Base-by-base conservation (phyloP, 2,329 filamentous ascomycete genomes). In the Rhytidhysteron rufulum region DNA sequence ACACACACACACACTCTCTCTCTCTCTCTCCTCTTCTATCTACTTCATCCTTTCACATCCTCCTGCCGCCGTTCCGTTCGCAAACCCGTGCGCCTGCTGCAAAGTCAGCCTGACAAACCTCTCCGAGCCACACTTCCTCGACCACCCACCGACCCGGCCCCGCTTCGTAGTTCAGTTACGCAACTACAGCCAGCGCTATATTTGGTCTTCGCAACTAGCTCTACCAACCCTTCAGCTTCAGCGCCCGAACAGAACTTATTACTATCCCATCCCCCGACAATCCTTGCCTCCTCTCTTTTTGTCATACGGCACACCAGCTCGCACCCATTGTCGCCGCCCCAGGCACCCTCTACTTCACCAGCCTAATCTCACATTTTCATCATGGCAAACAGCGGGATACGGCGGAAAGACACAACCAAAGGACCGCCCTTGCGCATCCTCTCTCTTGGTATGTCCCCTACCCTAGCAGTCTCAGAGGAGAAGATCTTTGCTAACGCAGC, bases 341-440 rank as follows among this genome's bases (percentile, higher is more conserved):
- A n/a, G 8, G 13, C 4, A 30, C 8, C n/a, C 13, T 22, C 20
- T 15, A 36, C 34, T 15, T 15, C 18, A 36, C 18, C 15, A 11
- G 15, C 24, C 27, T n/a, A 16, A 30, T 16, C 13, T 30, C 13
- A 16, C 27, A 10, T 18, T 18, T 38, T 32, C 35, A 52, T 39
- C 39, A 66, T 66, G 62, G 49, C 60, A 30, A 53, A 45, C 42
- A 62, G 48, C 45, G 64, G 65, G 39, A 58, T 95, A 55, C 84
- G 83, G 68, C 82, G 91, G 63, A 94, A 93, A 70, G 91, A 97
- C 67, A 96, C 91, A 44, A 95, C 88, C 37, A 95, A 94, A 69
- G 91, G 91, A 35, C 89, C 91, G 62, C 91, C 93, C 40, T 70
- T 97, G 66, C 86, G 93, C 64, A 85, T 98, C 50, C 75, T 98